These are phyloP conservation scores for Hylodesmum podocarpum DNA, from an alignment of 306 rosid species.

Conservation along the genomic window DNA sequence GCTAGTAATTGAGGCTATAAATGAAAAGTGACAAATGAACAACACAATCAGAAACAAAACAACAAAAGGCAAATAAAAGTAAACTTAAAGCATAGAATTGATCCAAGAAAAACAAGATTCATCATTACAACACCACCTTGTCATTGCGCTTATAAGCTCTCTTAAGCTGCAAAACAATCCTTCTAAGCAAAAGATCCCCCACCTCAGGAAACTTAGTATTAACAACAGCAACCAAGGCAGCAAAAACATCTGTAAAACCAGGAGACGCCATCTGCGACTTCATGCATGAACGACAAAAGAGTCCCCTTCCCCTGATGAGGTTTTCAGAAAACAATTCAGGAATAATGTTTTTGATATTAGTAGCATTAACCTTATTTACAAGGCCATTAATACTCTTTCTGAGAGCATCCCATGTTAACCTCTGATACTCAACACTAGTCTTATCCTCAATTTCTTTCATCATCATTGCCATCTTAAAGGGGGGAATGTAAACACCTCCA, in stretches of 20 bases:
- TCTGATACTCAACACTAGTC: slow-evolving; percentile 79
- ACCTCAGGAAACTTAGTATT: slow-evolving; percentile 94
- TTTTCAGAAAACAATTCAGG: slow-evolving; percentile 83
- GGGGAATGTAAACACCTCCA: slow-evolving; percentile 95
- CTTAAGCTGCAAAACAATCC: slow-evolving; percentile 88
- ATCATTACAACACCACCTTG: slow-evolving; percentile 61
- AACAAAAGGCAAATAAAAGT: background rate
- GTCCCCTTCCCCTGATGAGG: slow-evolving; percentile 88
- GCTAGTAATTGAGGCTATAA: slow-evolving; percentile 89
- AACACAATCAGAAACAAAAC: background rate
- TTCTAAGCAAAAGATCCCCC: slow-evolving; percentile 82
- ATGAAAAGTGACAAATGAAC: slow-evolving; percentile 26
- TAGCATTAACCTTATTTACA: slow-evolving; percentile 92
- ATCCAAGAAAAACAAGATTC: background rate
- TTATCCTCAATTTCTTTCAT: slow-evolving; percentile 89
- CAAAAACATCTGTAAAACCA: slow-evolving; percentile 85
- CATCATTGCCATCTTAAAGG: slow-evolving; percentile 93
- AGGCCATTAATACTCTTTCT: slow-evolving; percentile 94
- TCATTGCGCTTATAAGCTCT: slow-evolving; percentile 93
- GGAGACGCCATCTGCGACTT: slow-evolving; percentile 98
- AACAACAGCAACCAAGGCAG: slow-evolving; percentile 90
- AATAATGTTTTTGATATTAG: slow-evolving; percentile 82
- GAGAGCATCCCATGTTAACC: slow-evolving; percentile 96
- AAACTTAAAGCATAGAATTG: background rate
- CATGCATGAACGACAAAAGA: slow-evolving; percentile 93